Evolutionary conservation across 2,329 filamentous ascomycete species (phyloP).

Genomic region (Monilinia polystroma): DNA sequence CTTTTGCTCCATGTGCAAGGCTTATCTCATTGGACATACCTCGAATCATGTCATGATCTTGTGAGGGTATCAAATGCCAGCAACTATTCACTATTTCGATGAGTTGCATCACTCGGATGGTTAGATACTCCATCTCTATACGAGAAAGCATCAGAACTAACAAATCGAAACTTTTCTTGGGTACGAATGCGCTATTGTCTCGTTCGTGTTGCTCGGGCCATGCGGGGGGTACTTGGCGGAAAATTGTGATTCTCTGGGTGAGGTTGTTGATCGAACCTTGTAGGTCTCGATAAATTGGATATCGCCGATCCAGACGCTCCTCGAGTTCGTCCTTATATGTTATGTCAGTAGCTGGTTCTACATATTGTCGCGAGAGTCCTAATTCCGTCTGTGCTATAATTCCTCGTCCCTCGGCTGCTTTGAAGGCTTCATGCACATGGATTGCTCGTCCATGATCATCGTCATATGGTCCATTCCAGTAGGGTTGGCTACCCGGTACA

Average conservation of each 20-base stretch:
- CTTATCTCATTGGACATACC: conserved; percentile 7
- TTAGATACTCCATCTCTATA: conserved; percentile 23
- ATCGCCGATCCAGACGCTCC: conserved; percentile 18
- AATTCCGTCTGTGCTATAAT: conserved; percentile 2
- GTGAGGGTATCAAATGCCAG: conserved; percentile 18
- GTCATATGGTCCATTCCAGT: conserved; percentile 20
- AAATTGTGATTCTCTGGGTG: conserved; percentile 10
- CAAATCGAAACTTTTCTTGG: conserved; percentile 16
- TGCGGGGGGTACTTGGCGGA: conserved; percentile 15
- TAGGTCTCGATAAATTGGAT: conserved; percentile 14
- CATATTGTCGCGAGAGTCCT: conserved; percentile 7
- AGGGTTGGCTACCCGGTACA: conserved; percentile 15
- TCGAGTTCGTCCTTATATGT: conserved; percentile 13
- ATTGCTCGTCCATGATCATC: conserved; percentile 22
- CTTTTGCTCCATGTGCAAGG: conserved; percentile 2
- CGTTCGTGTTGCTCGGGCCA: conserved; percentile 23
- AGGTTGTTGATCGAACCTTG: conserved; percentile 17
- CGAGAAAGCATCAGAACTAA: conserved; percentile 18
- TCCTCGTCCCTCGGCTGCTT: conserved; percentile 13
- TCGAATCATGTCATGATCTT: not conserved
- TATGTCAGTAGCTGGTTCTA: conserved; percentile 8
- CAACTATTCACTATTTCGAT: conserved; percentile 4
- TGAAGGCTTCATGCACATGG: conserved; percentile 16
- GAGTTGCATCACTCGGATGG: conserved; percentile 16
- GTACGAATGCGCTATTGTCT: conserved; percentile 11